phyloP scores from a whole-genome alignment of 1,284 basidiomycete species.

The Heterobasidion annosum region DNA sequence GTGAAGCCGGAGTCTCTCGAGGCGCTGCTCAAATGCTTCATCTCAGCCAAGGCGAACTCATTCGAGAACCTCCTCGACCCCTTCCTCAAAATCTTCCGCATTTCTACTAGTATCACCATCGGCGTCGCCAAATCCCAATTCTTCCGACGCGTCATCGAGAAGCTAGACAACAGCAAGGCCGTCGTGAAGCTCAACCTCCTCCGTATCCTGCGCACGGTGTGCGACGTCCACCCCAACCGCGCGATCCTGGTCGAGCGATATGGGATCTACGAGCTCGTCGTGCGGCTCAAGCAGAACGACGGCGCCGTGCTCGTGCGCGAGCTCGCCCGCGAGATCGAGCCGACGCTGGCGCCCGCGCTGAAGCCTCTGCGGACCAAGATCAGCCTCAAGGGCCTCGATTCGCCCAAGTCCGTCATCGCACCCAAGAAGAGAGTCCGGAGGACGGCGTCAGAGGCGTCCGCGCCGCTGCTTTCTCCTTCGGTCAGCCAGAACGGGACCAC shows the following conservation, averaged over 20 bases:
- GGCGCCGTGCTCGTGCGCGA: constrained; percentile 87
- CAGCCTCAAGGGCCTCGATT: constrained; percentile 24
- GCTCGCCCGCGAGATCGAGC: constrained; percentile 75
- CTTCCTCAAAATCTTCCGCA: constrained; percentile 81
- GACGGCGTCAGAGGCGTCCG: constrained; percentile 59
- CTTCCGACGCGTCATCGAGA: constrained; percentile 81
- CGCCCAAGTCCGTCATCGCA: constrained; percentile 38
- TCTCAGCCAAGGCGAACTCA: constrained; percentile 81
- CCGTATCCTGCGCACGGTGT: constrained; percentile 77
- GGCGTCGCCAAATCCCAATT: constrained; percentile 77
- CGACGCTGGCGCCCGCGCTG: constrained; percentile 59
- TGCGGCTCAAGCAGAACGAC: constrained; percentile 72
- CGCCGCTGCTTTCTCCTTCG: constrained; percentile 19
- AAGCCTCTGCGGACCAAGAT: constrained; percentile 34
- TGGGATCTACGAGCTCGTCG: constrained; percentile 71
- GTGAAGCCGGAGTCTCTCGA: constrained; percentile 64
- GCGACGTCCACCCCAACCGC: constrained; percentile 85
- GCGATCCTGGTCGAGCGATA: constrained; percentile 73
- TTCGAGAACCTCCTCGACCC: constrained; percentile 95
- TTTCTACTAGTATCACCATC: constrained; percentile 70
- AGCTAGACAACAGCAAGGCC: constrained; percentile 75
- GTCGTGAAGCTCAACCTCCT: constrained; percentile 88
- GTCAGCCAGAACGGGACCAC: constrained; percentile 12
- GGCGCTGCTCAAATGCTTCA: constrained; percentile 76
- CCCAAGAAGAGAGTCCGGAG: constrained; percentile 54